Evolutionary conservation across 2,329 filamentous ascomycete species (phyloP), one percentile per base, ranked within the genome.

Genomic region (Claviceps fusiformis): DNA sequence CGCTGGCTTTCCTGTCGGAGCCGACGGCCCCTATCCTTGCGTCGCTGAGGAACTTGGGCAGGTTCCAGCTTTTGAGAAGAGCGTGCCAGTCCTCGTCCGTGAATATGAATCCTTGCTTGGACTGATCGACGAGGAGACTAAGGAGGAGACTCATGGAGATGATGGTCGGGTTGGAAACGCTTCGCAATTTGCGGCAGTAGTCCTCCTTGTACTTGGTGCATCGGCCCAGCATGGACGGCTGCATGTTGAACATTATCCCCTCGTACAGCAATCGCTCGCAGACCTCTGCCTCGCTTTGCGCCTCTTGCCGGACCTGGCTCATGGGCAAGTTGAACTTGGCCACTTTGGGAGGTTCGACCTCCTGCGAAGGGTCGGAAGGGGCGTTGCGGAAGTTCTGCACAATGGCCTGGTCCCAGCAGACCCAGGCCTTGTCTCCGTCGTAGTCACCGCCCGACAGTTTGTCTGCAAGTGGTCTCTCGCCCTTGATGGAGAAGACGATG

Each of bases 391-490:
- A 92, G n/a, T 81, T 81, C 5, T 71, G 61, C 0, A 88, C 85
- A 3, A 93, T 75, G 0, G 70, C 67, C 0, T 73, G 70, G 33
- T 91, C 86, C 85, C 85, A 92, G 62, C 85, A 89, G 0, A 89
- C 70, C 86, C 86, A 91, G 5, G 86, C 80, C n/a, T 72, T 77
- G 58, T 93, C 88, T 0, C 88, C 88, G 60, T 92, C 87, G 58
- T 90, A 92, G 62, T 92, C 88, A 0, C 88, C 88, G 0, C 88
- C 88, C 1, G 86, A 88, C 0, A 92, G 72, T 61, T 84, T 83
- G 9, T 81, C 78, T 0, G 87, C 88, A 0, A 90, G 73, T 0
- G 87, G 80, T 0, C 69, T 71, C 31, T 75, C 64, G 0, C 86
- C 86, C 57, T 77, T 79, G 0, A 73, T 74, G 0, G 87, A 75